Evolutionary conservation across 2,329 filamentous ascomycete species (phyloP), one percentile per base, ranked within the genome.

Genomic region (Microcera coccophila): DNA sequence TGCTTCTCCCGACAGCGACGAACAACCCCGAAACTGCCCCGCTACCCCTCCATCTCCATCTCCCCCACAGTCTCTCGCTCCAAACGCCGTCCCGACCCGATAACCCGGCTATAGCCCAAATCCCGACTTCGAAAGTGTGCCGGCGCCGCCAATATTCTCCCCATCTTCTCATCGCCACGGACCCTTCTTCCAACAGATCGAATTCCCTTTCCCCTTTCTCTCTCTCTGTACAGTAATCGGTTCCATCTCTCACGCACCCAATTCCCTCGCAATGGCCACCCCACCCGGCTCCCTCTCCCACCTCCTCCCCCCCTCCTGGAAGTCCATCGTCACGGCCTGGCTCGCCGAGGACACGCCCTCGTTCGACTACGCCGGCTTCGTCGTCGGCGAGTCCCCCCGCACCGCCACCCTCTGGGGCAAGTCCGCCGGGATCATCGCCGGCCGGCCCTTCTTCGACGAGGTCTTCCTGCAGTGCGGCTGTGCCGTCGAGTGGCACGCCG

Each of bases 311-410:
- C 79, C 83, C 17, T 86, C 83, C 50, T 96, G 89, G 81, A 95
- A 91, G 65, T 77, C 82, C 38, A 79, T 84, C 53, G 81, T 96
- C 50, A 79, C 84, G 18, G 71, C 79, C 59, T 98, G 93, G 93
- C 84, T 96, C 12, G 87, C 90, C 60, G 93, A 98, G 70, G 93
- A 98, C 71, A 94, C 90, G 3, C 93, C 93, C 4, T 93, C 88
- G 40, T 91, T 95, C 69, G 93, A 98, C 74, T 96, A 95, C 65
- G 93, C 88, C 59, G 93, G 93, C 47, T 98, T 95, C 66, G 93
- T 98, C 5, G 93, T 98, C 18, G 93, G 93, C 50, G 80, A 86
- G 29, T 70, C 69, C 20, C 66, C 71, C 8, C 78, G 79, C 45
- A 79, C 75, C 12, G 84, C 84, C 16, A 85, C 79, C 4, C 75